Base-by-base conservation (phyloP, 805 yeast species). In the Candida ulmi region DNA sequence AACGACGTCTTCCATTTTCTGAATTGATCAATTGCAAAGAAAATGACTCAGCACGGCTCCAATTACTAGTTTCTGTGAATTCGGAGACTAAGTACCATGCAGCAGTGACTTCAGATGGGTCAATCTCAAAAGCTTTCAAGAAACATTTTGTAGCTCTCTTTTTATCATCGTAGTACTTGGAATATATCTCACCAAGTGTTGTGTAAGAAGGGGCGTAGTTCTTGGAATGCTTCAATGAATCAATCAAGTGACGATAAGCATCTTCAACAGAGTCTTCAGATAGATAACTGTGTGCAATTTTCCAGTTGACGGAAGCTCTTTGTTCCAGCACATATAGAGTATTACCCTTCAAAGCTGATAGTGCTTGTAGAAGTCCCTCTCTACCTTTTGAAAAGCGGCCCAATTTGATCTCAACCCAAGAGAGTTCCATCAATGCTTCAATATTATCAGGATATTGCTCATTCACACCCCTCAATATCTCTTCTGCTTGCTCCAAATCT, bases 91-190 rank as follows among this genome's bases (percentile, higher is more conserved):
- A 69, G 43, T 76, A 74, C 48, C 72, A 71, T 0, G 95, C 95
- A 1, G 99, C 86, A 1, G 61, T 63, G 8, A 83, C 62, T 54
- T 93, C 95, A 12, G 82, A 75, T 0, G 81, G 72, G 58, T 88
- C 93, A 24, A 91, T 62, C 52, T 91, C 97, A 56, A 91, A 85
- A 0, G 98, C 96, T 52, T 81, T 86, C 57, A 82, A 78, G 57
- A 82, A 91, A 58, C 96, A 88, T 55, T 87, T 88, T 39, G 80
- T 79, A 0, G 97, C 95, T 35, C 93, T 73, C 0, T 65, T 63
- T 21, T 61, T 55, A 52, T 88, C 96, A 9, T 67, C 61, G 43
- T 71, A 79, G 42, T 72, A 65, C 2, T 73, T 70, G 4, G 72
- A 61, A 52, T 87, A 90, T n/a, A 87, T 67, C 36, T 72, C 58